Evolutionary conservation across 352 stramenopile genomes (phyloP).

Genomic region (Globisporangium viniferum): DNA sequence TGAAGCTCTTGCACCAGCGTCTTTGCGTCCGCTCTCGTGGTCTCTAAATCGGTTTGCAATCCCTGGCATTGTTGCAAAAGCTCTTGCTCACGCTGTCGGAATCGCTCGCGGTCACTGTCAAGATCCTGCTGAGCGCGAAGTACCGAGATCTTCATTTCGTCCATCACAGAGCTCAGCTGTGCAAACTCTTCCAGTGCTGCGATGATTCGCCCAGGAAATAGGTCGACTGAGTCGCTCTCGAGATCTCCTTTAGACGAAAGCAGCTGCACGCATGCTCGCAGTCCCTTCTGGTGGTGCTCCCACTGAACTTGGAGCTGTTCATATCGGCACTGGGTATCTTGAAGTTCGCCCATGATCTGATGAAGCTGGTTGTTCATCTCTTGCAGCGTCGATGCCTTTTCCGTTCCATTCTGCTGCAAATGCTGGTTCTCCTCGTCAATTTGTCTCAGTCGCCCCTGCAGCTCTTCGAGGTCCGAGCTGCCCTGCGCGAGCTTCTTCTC

Average conservation of each 20-base stretch:
- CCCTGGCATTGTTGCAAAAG: constrained; percentile 28
- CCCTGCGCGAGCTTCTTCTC: constrained; percentile 18
- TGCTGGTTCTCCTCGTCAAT: constrained; percentile 40
- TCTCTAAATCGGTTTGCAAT: constrained; percentile 33
- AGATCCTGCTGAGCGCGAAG: constrained; percentile 47
- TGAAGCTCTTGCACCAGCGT: constrained; percentile 49
- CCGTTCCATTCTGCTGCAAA: constrained; percentile 40
- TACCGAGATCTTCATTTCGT: constrained; percentile 48
- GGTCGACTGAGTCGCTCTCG: constrained; percentile 4
- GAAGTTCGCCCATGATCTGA: constrained; percentile 30
- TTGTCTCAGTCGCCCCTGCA: constrained; percentile 29
- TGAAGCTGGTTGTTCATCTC: constrained; percentile 59
- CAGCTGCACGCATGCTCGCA: constrained; percentile 32
- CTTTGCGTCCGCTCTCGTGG: constrained; percentile 39
- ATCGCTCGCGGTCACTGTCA: constrained; percentile 36
- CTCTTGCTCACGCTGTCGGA: constrained; percentile 41
- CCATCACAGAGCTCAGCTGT: constrained; percentile 22
- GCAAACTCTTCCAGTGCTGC: constrained; percentile 22
- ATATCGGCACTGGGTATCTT: constrained; percentile 25
- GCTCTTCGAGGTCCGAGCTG: constrained; percentile 27
- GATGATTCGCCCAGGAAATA: constrained; percentile 21
- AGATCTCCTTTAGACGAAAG: constrained; percentile 11
- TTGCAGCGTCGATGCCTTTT: constrained; percentile 51
- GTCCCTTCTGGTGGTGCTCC: constrained; percentile 22
- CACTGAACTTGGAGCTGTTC: constrained; percentile 36